phyloP scores from a whole-genome alignment of 768 basidiomycete genomes.

The Russula foetens region DNA sequence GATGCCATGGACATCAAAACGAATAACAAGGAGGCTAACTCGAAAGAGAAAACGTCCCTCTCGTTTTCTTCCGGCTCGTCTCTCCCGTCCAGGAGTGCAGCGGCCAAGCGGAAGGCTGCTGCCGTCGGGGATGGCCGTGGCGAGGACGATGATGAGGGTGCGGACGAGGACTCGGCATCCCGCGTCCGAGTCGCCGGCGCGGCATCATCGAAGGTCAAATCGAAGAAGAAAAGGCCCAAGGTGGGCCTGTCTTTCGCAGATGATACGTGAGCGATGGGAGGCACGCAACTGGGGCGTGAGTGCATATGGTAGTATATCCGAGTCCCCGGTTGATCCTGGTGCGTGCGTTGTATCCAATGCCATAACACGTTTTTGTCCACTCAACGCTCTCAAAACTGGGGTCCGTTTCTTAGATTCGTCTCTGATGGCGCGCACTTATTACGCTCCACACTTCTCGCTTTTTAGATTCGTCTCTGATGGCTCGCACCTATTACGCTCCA shows the following conservation, averaged over 20 bases:
- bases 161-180: background rate
- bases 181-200: conserved; percentile 11
- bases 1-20: background rate
- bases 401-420: too few species aligned
- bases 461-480: too few species aligned
- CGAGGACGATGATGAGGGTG: conserved; percentile 10
- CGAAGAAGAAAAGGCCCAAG: conserved; percentile 40
- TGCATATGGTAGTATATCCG: too few species aligned
- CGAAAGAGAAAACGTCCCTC: conserved; percentile 22
- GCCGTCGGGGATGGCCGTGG: conserved; percentile 25
- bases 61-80: conserved; percentile 34
- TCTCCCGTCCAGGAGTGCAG: conserved; percentile 1
- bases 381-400: too few species aligned
- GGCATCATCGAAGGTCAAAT: conserved; percentile 40
- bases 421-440: too few species aligned
- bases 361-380: too few species aligned
- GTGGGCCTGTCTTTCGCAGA: conserved; percentile 51
- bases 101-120: conserved; percentile 29
- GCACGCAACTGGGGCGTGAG: background rate
- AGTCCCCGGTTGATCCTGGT: too few species aligned
- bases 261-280: conserved; percentile 33
- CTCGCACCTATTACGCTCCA: too few species aligned
- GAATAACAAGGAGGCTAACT: conserved; percentile 13
- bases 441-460: too few species aligned
- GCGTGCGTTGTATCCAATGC: too few species aligned